phyloP scores from a whole-genome alignment of 768 basidiomycete genomes.

The Lactarius psammicola region DNA sequence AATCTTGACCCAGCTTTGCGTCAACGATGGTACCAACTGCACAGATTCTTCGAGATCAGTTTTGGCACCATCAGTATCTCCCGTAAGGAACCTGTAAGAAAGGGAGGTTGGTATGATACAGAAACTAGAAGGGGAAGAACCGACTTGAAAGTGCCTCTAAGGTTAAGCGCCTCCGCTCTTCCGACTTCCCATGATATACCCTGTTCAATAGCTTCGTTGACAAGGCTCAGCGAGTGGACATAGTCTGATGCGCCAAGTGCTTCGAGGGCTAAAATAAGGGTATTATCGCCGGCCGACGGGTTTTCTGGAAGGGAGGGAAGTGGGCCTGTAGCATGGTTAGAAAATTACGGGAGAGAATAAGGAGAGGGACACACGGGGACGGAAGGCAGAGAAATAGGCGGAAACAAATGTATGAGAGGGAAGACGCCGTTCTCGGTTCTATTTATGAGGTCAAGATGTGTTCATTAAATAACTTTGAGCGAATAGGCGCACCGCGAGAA shows the following conservation, averaged over 20 bases:
- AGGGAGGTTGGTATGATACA: not conserved
- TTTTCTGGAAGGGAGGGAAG: constrained; percentile 70
- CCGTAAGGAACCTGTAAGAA: constrained; percentile 73
- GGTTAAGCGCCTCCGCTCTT: constrained; percentile 85
- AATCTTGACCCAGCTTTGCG: constrained; percentile 93
- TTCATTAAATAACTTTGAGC: not conserved
- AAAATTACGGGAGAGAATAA: constrained; percentile 3
- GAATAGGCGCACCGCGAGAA: constrained; percentile 54
- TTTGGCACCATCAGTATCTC: constrained; percentile 80
- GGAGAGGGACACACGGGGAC: constrained; percentile 58
- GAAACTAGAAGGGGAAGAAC: constrained; percentile 32
- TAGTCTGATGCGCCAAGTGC: constrained; percentile 87
- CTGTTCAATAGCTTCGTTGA: constrained; percentile 85
- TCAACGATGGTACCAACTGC: constrained; percentile 60
- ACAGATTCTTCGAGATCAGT: constrained; percentile 78
- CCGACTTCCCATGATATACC: constrained; percentile 73
- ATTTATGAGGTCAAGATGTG: constrained; percentile 16
- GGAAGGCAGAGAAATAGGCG: constrained; percentile 97
- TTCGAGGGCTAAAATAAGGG: constrained; percentile 73
- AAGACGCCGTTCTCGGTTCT: constrained; percentile 76
- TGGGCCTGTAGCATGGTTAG: constrained; percentile 44
- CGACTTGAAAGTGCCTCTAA: constrained; percentile 94
- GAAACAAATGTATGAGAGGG: constrained; percentile 91
- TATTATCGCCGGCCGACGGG: constrained; percentile 78
- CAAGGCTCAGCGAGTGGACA: constrained; percentile 69